Conservation (phyloP, 225 moss, liverwort and hornwort genomes). For the Rhytidiadelphus loreus region DNA sequence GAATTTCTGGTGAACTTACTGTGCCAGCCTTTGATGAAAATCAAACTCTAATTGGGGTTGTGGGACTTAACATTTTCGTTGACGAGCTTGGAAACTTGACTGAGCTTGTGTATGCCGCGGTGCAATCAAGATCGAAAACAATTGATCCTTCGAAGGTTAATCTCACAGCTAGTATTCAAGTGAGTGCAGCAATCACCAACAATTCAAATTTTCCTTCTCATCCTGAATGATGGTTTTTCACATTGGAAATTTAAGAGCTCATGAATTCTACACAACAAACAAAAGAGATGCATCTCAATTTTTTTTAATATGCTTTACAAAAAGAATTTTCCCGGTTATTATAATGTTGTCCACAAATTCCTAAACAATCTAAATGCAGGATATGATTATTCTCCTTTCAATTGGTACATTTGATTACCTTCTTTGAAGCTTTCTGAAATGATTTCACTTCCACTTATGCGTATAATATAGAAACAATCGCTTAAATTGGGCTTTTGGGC, state of each 20-base stretch:
- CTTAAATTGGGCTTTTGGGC: not conserved
- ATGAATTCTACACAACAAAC: not conserved
- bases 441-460: not conserved
- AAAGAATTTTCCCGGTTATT: not conserved
- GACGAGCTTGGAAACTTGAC: not conserved
- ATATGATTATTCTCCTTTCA: not conserved
- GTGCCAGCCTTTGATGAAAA: not conserved
- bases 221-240: no score
- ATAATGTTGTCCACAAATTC: no score
- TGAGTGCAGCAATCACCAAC: not conserved
- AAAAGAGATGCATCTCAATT: not conserved
- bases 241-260: not conserved
- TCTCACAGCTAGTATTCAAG: not conserved
- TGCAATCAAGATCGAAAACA: not conserved
- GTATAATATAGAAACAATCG: not conserved
- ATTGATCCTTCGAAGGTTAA: not conserved
- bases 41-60: not conserved
- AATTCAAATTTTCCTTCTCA: not conserved
- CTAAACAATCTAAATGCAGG: not conserved
- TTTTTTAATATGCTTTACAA: not conserved
- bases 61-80: slow-evolving; percentile 1
- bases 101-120: not conserved
- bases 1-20: not conserved
- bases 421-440: not conserved
- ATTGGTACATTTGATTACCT: not conserved